These are phyloP conservation scores for Tuber indicum DNA, from an alignment of 495 filamentous ascomycete species.

Conservation along the genomic window DNA sequence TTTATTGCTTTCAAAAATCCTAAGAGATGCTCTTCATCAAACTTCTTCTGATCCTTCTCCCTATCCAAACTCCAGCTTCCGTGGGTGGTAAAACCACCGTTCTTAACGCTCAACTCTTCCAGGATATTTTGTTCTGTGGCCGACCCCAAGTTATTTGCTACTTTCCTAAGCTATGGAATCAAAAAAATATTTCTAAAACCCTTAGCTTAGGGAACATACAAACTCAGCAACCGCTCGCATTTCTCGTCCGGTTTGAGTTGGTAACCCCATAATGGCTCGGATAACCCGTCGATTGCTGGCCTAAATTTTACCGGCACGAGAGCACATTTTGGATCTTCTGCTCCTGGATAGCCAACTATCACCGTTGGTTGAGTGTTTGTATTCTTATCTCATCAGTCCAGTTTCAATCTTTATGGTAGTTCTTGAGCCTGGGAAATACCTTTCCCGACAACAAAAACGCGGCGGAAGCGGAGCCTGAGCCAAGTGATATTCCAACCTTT, in stretches of 20 bases:
- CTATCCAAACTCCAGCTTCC: constrained; percentile 4
- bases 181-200: not conserved
- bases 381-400: not conserved
- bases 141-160: not conserved
- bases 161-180: not conserved
- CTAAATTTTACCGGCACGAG: constrained; percentile 1
- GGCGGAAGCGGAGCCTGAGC: not conserved
- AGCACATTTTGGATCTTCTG: constrained; percentile 1
- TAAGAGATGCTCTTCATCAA: not conserved
- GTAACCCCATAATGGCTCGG: not conserved
- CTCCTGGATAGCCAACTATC: constrained; percentile 1
- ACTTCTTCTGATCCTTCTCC: not conserved
- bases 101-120: not conserved
- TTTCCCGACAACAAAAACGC: not conserved
- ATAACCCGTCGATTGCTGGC: not conserved
- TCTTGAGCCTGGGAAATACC: not conserved
- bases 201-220: not conserved
- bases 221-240: not conserved
- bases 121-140: not conserved
- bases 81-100: not conserved
- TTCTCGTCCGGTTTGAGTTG: not conserved
- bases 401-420: not conserved
- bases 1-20: not conserved
- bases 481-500: constrained; percentile 3
- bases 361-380: not conserved